A percentile compares a stretch with the other conserved stretches of the same genome.
phyloP scores from a whole-genome alignment of 2,329 filamentous ascomycete genomes.

The Penicillium sp. region DNA sequence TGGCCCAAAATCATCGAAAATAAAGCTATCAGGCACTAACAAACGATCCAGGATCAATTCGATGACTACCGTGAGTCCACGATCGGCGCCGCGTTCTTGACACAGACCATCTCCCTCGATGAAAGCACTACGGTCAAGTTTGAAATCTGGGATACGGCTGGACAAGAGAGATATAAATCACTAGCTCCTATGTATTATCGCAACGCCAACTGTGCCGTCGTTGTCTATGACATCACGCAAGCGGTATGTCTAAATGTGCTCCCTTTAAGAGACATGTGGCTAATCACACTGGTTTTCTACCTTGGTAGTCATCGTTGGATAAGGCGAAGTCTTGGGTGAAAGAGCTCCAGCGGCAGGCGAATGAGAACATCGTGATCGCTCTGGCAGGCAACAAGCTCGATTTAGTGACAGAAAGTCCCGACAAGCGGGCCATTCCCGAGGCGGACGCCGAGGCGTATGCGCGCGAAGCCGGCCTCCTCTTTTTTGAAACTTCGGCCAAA shows the following conservation, averaged over 20 bases:
- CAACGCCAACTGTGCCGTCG: conserved; percentile 98
- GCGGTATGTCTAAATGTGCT: conserved; percentile 64
- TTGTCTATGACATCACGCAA: conserved; percentile 99
- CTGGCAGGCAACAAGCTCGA: conserved; percentile 97
- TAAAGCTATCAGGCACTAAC: background rate
- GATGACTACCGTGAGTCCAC: conserved; percentile 97
- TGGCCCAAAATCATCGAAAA: no score
- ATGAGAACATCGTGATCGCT: conserved; percentile 99
- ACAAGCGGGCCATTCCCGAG: conserved; percentile 85
- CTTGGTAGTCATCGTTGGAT: conserved; percentile 76
- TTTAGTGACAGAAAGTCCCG: conserved; percentile 85
- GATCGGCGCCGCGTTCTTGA: conserved; percentile 96
- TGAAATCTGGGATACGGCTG: conserved; percentile 98
- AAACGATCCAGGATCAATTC: conserved; percentile 76
- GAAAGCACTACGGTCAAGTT: conserved; percentile 99
- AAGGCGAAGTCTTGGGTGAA: conserved; percentile 99
- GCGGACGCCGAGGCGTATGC: conserved; percentile 94
- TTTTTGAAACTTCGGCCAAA: conserved; percentile 98
- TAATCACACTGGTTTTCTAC: conserved; percentile 3
- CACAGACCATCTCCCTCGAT: conserved; percentile 96
- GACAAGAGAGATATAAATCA: conserved; percentile 98
- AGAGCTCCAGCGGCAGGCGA: conserved; percentile 95
- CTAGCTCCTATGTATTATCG: conserved; percentile 99
- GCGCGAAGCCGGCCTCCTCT: conserved; percentile 83
- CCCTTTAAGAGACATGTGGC: background rate